A percentile compares a stretch with the other conserved stretches of the same genome.
Conservation (phyloP, 2,329 filamentous ascomycete species). For the Trichophyton schoenleinii region DNA sequence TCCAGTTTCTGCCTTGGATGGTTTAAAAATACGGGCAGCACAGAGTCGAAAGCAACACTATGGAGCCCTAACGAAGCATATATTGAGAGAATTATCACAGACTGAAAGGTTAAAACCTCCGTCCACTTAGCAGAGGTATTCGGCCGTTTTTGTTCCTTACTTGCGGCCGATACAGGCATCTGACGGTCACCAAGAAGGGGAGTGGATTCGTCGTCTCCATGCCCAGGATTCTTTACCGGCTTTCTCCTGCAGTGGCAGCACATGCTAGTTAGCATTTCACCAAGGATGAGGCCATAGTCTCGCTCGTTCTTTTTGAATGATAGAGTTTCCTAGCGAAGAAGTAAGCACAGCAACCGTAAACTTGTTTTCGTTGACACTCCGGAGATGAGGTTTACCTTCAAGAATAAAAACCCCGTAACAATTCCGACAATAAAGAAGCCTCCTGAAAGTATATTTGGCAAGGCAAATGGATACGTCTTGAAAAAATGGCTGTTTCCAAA, state of each 20-base stretch:
- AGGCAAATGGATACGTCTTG: conserved; percentile 62
- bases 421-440: conserved; percentile 68
- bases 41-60: conserved; percentile 71
- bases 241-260: conserved; percentile 21
- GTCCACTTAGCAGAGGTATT: conserved; percentile 28
- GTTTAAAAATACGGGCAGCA: conserved; percentile 80
- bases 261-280: conserved; percentile 47
- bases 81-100: conserved; percentile 58
- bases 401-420: conserved; percentile 60
- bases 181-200: conserved; percentile 21
- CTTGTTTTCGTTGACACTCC: not conserved
- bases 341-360: not conserved
- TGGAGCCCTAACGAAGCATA: conserved; percentile 77
- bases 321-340: conserved; percentile 55
- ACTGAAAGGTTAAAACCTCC: conserved; percentile 63
- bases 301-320: conserved; percentile 52
- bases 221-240: conserved; percentile 9
- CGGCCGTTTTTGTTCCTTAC: conserved; percentile 14
- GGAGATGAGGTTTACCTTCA: conserved; percentile 41
- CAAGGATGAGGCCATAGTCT: conserved; percentile 67
- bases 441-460: conserved; percentile 72
- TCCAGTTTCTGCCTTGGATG: conserved; percentile 48
- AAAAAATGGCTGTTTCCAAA: conserved; percentile 59
- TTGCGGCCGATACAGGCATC: not conserved
- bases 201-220: conserved; percentile 20